These are phyloP conservation scores for Endocalyx cinctus DNA, from an alignment of 2,329 filamentous ascomycete genomes.

Conservation along the genomic window DNA sequence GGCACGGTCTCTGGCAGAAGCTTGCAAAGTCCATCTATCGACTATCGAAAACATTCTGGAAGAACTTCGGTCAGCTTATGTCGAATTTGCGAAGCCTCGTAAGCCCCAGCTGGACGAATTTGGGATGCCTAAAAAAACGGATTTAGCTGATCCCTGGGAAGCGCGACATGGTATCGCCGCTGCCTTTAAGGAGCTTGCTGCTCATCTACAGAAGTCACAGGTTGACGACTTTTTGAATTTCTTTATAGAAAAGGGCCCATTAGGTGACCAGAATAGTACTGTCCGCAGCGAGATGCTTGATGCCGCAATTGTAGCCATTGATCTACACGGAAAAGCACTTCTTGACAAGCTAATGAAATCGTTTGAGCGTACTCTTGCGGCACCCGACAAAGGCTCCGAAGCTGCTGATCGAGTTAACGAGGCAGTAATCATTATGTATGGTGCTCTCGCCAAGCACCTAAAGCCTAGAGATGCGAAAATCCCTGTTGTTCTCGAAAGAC, in stretches of 20 bases:
- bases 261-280: conserved; percentile 73
- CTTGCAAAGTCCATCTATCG: conserved; percentile 55
- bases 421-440: conserved; percentile 95
- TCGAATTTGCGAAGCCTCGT: conserved; percentile 74
- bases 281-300: conserved; percentile 91
- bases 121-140: conserved; percentile 88
- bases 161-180: conserved; percentile 82
- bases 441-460: conserved; percentile 84
- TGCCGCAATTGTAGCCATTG: conserved; percentile 76
- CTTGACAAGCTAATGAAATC: conserved; percentile 89
- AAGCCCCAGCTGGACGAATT: conserved; percentile 84
- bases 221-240: conserved; percentile 79
- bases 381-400: conserved; percentile 75
- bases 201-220: conserved; percentile 61
- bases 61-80: conserved; percentile 66
- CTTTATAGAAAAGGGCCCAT: conserved; percentile 76
- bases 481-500: conserved; percentile 78
- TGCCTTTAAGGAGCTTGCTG: conserved; percentile 77
- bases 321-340: conserved; percentile 72
- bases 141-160: conserved; percentile 88
- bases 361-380: conserved; percentile 84
- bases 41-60: conserved; percentile 59
- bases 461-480: conserved; percentile 80
- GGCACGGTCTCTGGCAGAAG: conserved; percentile 74
- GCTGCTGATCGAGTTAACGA: conserved; percentile 89